Base-by-base conservation (phyloP, 2,329 filamentous ascomycete genomes). In the Penicillium nordicum region DNA sequence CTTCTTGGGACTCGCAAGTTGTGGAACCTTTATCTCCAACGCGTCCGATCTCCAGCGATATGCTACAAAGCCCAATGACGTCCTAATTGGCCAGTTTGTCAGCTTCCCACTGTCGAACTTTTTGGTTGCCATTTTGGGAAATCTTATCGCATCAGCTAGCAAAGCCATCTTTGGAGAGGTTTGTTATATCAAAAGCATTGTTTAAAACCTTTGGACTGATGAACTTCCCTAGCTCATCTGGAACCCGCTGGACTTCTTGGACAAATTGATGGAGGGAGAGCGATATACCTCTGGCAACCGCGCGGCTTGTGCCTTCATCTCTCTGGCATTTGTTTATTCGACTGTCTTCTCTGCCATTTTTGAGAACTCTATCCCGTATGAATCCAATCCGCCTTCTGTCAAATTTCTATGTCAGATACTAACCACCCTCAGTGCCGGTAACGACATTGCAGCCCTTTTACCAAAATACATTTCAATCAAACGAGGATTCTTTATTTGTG, bases 31-130 rank as follows among this genome's bases (percentile, higher is more conserved):
- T 27, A 61, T 65, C n/a, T 72, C 67, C 38, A 77, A 76, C 57
- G 75, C 75, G 4, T 71, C 76, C 0, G 76, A 79, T 61, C 74
- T 79, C 43, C 76, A 78, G 56, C 68, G 78, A 16, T 80, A 79
- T 59, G 73, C 77, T 0, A 62, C 51, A 0, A 72, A 70, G 41
- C 73, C 75, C 1, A 73, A 70, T 10, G 76, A 80, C 57, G 72
- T 76, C 1, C 67, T 80, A 18, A 30, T 72, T 5, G 76, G 74
- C 1, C 75, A 79, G 50, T 9, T 78, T 3, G 37, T 78, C 21
- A 73, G 76, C 21, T 78, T 77, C 51, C 77, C 76, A 0, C 14
- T 78, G 0, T 66, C 75, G 2, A 76, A 74, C 57, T 56, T 76
- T 5, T 44, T 77, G 6, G 70, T 77, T 14, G 63, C 69, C 0